phyloP scores from a whole-genome alignment of 1,139 yeast species.

The Yamadazyma sp. region DNA sequence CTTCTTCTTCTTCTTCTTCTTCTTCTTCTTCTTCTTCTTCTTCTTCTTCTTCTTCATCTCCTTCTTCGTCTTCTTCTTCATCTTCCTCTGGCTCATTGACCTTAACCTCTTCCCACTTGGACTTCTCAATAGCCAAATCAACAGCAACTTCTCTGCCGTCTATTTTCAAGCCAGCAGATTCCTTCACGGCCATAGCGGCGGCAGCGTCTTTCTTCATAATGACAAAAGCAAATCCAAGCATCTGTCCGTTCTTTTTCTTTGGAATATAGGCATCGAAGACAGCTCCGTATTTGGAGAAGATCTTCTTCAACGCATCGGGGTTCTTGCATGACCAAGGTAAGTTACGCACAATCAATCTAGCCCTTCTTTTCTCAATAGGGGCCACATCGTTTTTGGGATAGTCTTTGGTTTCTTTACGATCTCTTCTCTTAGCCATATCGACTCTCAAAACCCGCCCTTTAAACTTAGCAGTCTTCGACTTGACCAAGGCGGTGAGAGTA shows the following conservation, averaged over 20 bases:
- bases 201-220: slow-evolving; percentile 79
- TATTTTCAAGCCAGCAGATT: slow-evolving; percentile 68
- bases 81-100: slow-evolving; percentile 44
- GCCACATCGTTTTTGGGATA: slow-evolving; percentile 20
- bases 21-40: slow-evolving; percentile 23
- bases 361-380: slow-evolving; percentile 62
- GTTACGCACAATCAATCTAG: slow-evolving; percentile 84
- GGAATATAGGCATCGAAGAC: slow-evolving; percentile 91
- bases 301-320: slow-evolving; percentile 65
- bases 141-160: slow-evolving; percentile 93
- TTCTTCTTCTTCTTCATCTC: slow-evolving; percentile 24
- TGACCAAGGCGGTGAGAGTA: slow-evolving; percentile 70
- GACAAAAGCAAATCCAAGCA: slow-evolving; percentile 95
- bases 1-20: slow-evolving; percentile 27
- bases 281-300: slow-evolving; percentile 78
- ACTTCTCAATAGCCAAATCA: slow-evolving; percentile 87
- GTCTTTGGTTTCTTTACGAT: slow-evolving; percentile 52
- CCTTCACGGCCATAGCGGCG: slow-evolving; percentile 82
- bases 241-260: slow-evolving; percentile 79
- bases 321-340: slow-evolving; percentile 95
- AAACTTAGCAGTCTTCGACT: slow-evolving; percentile 66
- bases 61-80: slow-evolving; percentile 28
- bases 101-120: slow-evolving; percentile 62
- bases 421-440: slow-evolving; percentile 91
- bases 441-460: slow-evolving; percentile 68